Evolutionary conservation across 73 alveolate genomes (phyloP), one percentile per base, ranked within the genome.

Genomic region (Stentor coeruleus): DNA sequence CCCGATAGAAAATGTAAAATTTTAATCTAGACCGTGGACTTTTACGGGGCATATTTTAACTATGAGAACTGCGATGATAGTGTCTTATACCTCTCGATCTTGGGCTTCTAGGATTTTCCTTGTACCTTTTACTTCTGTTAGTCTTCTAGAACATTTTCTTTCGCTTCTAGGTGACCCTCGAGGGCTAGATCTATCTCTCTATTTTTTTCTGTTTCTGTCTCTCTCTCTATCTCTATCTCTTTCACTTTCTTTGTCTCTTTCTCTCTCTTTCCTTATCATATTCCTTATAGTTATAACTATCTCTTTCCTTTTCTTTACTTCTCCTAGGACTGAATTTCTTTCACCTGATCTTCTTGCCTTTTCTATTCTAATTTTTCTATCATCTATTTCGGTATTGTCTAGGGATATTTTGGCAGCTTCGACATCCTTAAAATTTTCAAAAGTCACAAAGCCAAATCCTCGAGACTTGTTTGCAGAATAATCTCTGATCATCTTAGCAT

Each of bases 401-500:
- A 75, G 77, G 33, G 26, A 75, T 40, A 37, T 33, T 40, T 26
- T 37, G n/a, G 83, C 83, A 37, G 33, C 38, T 39, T 75, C 83
- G 2, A 66, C 83, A 14, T 75, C 58, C 2, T 20, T 66, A n/a
- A 40, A 6, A 15, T 1, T 75, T 75, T 75, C 72, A 38, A 75
- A 75, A 15, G 83, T 20, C 26, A 75, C 83, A 75, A 75, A 75
- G 6, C 83, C 83, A 38, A 75, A 75, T n/a, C 83, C 83, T 20
- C 83, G 59, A 75, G 74, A 39, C 66, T 39, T 39, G 33, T 38
- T 38, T 20, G 74, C 20, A 14, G 33, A 37, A 6, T 37, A 66
- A 38, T 75, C 83, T 75, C 39, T 75, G 35, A 75, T 35, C 6
- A 75, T 40, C 33, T 75, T 75, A 33, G 80, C 33, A 6, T 75